Percentiles rank a stretch among this genome's conserved stretches.
These are phyloP conservation scores for Amesomyces nigricolor DNA, from an alignment of 2,329 filamentous ascomycete genomes.

Conservation along the genomic window DNA sequence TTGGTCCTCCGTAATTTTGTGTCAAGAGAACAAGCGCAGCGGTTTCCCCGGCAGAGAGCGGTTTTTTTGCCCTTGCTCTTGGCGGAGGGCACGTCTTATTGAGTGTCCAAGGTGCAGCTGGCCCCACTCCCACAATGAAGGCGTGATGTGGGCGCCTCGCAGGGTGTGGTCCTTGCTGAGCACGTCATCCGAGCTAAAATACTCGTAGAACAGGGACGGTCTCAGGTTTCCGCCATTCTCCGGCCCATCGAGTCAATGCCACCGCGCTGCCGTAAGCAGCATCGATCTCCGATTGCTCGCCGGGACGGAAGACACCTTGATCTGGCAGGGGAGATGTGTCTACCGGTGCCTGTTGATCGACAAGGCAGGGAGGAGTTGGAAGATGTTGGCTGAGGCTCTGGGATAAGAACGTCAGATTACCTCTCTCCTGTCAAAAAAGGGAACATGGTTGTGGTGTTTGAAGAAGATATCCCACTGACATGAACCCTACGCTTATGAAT, in stretches of 20 bases:
- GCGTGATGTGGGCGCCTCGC: not conserved
- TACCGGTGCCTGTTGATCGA: not conserved
- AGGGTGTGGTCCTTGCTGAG: conserved; percentile 16
- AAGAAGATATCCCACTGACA: too few species aligned
- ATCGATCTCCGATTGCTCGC: not conserved
- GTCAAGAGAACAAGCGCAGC: not conserved
- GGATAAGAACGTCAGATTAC: too few species aligned
- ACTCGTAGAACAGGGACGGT: conserved; percentile 1
- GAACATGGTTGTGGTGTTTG: not conserved
- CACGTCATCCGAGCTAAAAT: conserved; percentile 27
- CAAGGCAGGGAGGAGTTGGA: not conserved
- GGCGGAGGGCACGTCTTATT: too few species aligned
- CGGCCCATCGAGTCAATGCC: not conserved
- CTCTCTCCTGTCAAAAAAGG: not conserved
- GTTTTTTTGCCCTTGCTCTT: too few species aligned
- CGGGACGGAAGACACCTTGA: conserved; percentile 1
- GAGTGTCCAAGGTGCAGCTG: not conserved
- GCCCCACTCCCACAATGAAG: not conserved
- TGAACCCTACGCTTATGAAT: not conserved
- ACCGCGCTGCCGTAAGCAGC: not conserved
- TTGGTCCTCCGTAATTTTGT: too few species aligned
- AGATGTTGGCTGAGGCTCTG: not conserved
- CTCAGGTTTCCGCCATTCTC: conserved; percentile 5
- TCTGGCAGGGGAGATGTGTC: not conserved
- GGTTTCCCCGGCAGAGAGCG: not conserved